A percentile compares a stretch with the other conserved stretches of the same genome.
phyloP scores from a whole-genome alignment of 1,139 yeast genomes.

The Yamadazyma dushanensis region DNA sequence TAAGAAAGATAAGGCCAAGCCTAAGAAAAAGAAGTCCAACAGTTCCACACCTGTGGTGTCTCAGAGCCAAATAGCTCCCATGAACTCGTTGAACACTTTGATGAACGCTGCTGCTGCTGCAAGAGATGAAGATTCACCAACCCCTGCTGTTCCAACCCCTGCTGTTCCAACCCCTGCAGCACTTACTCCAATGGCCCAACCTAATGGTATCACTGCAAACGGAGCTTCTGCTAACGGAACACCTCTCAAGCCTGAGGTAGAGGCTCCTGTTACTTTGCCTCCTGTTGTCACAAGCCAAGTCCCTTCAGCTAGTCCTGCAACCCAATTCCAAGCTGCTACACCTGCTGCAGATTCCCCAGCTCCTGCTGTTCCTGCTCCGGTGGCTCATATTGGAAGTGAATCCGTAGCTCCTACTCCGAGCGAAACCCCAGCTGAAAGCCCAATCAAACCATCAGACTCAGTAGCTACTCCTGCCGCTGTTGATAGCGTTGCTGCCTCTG shows the following conservation, averaged over 20 bases:
- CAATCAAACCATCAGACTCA: neutral
- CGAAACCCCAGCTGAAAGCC: too few relatives aligned
- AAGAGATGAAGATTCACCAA: conserved; percentile 13
- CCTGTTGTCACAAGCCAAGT: conserved; percentile 10
- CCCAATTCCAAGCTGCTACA: conserved; percentile 7
- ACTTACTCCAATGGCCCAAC: conserved; percentile 3
- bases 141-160: neutral
- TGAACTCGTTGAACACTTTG: conserved; percentile 25
- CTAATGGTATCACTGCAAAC: conserved; percentile 4
- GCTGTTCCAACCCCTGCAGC: neutral
- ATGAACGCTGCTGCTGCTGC: conserved; percentile 31
- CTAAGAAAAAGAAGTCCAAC: conserved; percentile 20
- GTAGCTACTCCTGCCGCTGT: neutral
- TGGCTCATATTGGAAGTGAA: too few relatives aligned
- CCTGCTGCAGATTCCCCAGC: conserved; percentile 5
- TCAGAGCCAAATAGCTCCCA: conserved; percentile 14
- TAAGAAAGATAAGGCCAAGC: conserved; percentile 23
- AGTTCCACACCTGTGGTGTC: conserved; percentile 17
- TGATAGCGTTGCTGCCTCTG: conserved; percentile 4
- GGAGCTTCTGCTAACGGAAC: conserved; percentile 14
- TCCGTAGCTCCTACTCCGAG: too few relatives aligned
- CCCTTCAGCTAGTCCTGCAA: conserved; percentile 7
- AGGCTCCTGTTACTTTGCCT: conserved; percentile 7
- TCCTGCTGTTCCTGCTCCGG: neutral
- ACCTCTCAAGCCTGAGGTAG: conserved; percentile 6